Percentiles rank a stretch among this genome's conserved stretches.
Evolutionary conservation across 1,284 basidiomycete genomes (phyloP).

Genomic region (Apiotrichum porosum): DNA sequence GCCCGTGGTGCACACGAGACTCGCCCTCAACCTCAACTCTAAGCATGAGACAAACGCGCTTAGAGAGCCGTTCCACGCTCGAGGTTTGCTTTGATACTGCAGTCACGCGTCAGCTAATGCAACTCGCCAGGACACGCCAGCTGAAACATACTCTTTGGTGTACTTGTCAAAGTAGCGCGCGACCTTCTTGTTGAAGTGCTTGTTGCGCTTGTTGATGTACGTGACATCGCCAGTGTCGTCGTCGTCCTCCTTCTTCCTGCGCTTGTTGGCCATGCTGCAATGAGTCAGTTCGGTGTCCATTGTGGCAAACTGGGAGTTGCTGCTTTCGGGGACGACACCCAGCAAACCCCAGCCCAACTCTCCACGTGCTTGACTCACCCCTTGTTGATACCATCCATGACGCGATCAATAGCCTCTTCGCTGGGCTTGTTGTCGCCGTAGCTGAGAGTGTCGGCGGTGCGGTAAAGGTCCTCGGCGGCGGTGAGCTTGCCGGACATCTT

Average conservation of each 20-base stretch:
- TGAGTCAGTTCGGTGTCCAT: not conserved
- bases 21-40: too few relatives aligned
- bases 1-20: too few relatives aligned
- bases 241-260: conserved; percentile 67
- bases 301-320: too few relatives aligned
- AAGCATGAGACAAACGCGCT: not conserved
- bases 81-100: conserved; percentile 79
- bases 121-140: not conserved
- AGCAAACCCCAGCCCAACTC: not conserved
- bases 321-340: too few relatives aligned
- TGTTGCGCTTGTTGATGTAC: conserved; percentile 98
- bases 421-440: conserved; percentile 92
- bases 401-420: conserved; percentile 90
- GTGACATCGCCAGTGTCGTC: conserved; percentile 93
- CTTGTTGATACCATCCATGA: conserved; percentile 84
- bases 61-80: conserved; percentile 88
- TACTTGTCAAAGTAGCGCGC: conserved; percentile 97
- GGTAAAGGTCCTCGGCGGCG: conserved; percentile 69
- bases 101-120: not conserved
- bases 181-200: conserved; percentile 99
- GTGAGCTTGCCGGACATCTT: conserved; percentile 50
- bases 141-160: conserved; percentile 64
- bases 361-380: conserved; percentile 60
- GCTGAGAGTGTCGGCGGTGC: conserved; percentile 80
- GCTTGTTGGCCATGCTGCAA: conserved; percentile 19